These are phyloP conservation scores for Tremella mesenterica DNA, from an alignment of 768 basidiomycete genomes.

Conservation along the genomic window DNA sequence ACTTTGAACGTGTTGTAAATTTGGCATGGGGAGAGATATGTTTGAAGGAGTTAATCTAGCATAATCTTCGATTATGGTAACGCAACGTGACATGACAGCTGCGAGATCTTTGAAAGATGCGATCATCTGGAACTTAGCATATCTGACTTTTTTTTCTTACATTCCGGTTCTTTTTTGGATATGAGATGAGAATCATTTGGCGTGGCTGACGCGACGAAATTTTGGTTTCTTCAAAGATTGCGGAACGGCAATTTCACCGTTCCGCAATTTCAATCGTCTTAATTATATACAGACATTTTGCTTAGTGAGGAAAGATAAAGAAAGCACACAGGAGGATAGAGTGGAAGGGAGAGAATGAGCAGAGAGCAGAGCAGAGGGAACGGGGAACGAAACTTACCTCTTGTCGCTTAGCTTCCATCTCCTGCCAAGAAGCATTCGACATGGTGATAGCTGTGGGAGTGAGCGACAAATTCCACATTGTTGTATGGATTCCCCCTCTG, in stretches of 20 bases:
- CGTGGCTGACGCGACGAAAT: too few species aligned
- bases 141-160: not conserved
- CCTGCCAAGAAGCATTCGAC: slow-evolving; percentile 27
- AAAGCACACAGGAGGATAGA: too few species aligned
- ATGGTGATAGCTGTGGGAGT: too few species aligned
- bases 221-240: not conserved
- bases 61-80: slow-evolving; percentile 35
- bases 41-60: slow-evolving; percentile 21
- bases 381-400: slow-evolving; percentile 22
- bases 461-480: too few species aligned
- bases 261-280: too few species aligned
- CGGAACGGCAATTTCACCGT: too few species aligned
- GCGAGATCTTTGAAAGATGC: slow-evolving; percentile 36
- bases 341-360: not conserved
- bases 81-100: slow-evolving; percentile 34
- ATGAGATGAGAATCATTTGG: too few species aligned
- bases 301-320: too few species aligned
- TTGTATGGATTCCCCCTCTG: too few species aligned
- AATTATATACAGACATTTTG: too few species aligned
- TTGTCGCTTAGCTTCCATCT: slow-evolving; percentile 41
- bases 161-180: not conserved
- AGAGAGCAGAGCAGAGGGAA: not conserved
- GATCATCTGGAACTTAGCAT: slow-evolving; percentile 38
- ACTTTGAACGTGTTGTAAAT: too few species aligned
- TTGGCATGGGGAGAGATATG: slow-evolving; percentile 4